Percentiles rank a stretch among this genome's conserved stretches.
phyloP scores from a whole-genome alignment of 163 green algal species.

The Trebouxia gelatinosa region DNA sequence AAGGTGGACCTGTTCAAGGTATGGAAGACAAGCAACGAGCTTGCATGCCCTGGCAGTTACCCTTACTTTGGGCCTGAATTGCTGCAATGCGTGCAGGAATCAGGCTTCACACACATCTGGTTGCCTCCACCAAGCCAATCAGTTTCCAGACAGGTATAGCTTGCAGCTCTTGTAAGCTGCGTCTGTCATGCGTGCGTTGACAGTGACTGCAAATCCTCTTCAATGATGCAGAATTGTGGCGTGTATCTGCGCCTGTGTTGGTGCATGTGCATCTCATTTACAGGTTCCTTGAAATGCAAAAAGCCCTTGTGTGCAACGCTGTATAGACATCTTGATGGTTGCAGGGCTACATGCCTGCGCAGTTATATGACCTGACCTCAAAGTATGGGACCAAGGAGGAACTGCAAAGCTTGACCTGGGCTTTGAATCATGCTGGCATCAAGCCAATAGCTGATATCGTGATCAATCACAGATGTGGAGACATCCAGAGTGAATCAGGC shows the following conservation, averaged over 20 bases:
- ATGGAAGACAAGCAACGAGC: neutral
- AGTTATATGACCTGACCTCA: conserved; percentile 85
- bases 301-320: neutral
- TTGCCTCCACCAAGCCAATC: conserved; percentile 77
- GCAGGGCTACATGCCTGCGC: conserved; percentile 79
- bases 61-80: neutral
- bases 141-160: conserved; percentile 53
- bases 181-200: neutral
- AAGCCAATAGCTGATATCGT: conserved; percentile 71
- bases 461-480: conserved; percentile 87
- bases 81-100: too few relatives aligned
- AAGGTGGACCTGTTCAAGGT: conserved; percentile 46
- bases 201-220: neutral
- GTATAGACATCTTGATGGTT: too few relatives aligned
- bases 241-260: neutral
- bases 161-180: neutral
- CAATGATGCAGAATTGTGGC: neutral
- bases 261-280: neutral
- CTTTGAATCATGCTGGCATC: conserved; percentile 45
- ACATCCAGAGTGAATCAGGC: conserved; percentile 49
- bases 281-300: neutral
- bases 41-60: neutral
- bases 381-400: conserved; percentile 24
- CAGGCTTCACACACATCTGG: conserved; percentile 74
- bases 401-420: conserved; percentile 20